phyloP scores from a whole-genome alignment of 1,284 basidiomycete species.

The Tremellales sp. region DNA sequence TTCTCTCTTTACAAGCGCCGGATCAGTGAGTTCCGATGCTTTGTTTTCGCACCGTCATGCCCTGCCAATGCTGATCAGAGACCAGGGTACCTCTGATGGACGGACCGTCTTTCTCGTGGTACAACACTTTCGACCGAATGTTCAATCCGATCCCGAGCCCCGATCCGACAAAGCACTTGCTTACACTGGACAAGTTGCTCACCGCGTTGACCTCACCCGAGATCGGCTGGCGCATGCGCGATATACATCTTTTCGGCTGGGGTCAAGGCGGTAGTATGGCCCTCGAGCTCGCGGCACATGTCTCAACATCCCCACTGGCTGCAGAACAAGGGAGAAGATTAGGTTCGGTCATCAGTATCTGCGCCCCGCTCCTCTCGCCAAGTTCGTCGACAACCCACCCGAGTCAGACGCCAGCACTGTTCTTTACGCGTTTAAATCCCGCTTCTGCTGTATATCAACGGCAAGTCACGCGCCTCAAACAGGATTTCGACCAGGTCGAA shows the following conservation, averaged over 20 bases:
- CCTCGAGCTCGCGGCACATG: conserved; percentile 59
- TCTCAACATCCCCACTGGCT: conserved; percentile 12
- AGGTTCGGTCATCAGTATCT: conserved; percentile 65
- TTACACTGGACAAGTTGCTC: conserved; percentile 54
- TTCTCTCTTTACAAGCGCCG: conserved; percentile 72
- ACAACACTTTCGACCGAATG: conserved; percentile 71
- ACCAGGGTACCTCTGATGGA: conserved; percentile 74
- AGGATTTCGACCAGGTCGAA: conserved; percentile 56
- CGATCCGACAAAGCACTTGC: conserved; percentile 58
- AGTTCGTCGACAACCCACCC: conserved; percentile 56
- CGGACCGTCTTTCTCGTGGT: conserved; percentile 77
- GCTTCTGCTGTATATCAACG: conserved; percentile 48
- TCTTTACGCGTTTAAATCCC: conserved; percentile 55
- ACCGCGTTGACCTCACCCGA: conserved; percentile 53
- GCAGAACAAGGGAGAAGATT: conserved; percentile 34
- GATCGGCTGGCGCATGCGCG: conserved; percentile 60
- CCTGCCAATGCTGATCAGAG: not conserved
- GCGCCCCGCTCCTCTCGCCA: conserved; percentile 63
- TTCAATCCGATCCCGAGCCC: conserved; percentile 73
- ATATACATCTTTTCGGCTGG: conserved; percentile 84
- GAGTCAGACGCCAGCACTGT: conserved; percentile 59
- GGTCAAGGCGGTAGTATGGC: conserved; percentile 81
- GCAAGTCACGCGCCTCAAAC: conserved; percentile 54
- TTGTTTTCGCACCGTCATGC: conserved; percentile 4
- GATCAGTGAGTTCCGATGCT: conserved; percentile 58